Evolutionary conservation across 2,329 filamentous ascomycete genomes (phyloP).

Genomic region (Remersonia thermophila): DNA sequence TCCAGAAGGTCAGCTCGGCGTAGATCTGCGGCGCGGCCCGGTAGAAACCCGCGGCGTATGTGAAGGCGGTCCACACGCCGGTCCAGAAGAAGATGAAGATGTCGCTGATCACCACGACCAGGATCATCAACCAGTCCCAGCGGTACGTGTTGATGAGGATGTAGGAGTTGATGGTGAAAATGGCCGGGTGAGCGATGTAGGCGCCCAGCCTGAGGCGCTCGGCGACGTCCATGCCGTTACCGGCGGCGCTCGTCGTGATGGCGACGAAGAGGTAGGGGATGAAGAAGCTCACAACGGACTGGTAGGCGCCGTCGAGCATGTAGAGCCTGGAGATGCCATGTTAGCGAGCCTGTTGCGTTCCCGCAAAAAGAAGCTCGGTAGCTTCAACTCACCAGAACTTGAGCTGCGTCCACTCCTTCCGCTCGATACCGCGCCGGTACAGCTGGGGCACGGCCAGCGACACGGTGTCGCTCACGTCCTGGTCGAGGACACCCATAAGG

Average conservation of each 20-base stretch:
- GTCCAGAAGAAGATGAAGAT: constrained; percentile 94
- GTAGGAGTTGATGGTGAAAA: constrained; percentile 85
- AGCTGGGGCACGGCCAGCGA: constrained; percentile 90
- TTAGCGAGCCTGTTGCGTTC: too few relatives aligned
- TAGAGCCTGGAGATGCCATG: constrained; percentile 53
- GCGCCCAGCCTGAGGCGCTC: constrained; percentile 78
- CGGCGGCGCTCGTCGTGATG: constrained; percentile 54
- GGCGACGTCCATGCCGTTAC: constrained; percentile 61
- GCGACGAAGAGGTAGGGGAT: constrained; percentile 74
- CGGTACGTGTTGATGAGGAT: constrained; percentile 93
- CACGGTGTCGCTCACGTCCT: constrained; percentile 89
- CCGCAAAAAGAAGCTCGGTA: not conserved
- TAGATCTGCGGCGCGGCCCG: constrained; percentile 69
- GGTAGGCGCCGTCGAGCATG: constrained; percentile 90
- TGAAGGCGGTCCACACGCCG: constrained; percentile 58
- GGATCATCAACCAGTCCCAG: constrained; percentile 92
- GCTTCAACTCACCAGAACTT: constrained; percentile 79
- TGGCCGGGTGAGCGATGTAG: constrained; percentile 72
- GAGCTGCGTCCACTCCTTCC: constrained; percentile 85
- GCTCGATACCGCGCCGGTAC: constrained; percentile 89
- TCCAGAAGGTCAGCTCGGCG: constrained; percentile 75
- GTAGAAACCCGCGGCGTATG: constrained; percentile 50
- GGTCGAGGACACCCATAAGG: constrained; percentile 91
- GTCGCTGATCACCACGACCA: constrained; percentile 72
- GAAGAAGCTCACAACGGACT: constrained; percentile 87